Percentiles rank a stretch among this genome's conserved stretches.
These are phyloP conservation scores for Telopea speciosissima DNA, from an alignment of 177 flowering plant species.

Conservation along the genomic window DNA sequence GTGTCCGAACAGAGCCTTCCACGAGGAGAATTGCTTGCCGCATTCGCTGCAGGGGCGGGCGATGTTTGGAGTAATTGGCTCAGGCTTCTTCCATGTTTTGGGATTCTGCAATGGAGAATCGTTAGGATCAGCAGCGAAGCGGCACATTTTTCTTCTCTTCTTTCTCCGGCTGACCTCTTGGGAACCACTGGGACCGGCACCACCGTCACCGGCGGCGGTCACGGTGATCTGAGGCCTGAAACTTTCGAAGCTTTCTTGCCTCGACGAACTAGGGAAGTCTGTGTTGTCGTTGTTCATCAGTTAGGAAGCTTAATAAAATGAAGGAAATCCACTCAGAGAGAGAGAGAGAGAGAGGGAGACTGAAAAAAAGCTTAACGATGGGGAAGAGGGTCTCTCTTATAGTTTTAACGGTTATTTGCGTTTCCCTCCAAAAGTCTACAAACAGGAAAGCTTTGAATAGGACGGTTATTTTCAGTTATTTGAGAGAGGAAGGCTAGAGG, in stretches of 20 bases:
- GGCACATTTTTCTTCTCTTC: constrained; percentile 32
- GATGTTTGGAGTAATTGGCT: constrained; percentile 48
- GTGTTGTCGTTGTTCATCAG: constrained; percentile 3
- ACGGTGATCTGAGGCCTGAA: background rate
- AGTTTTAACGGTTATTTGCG: constrained; percentile 20
- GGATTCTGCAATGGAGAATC: background rate
- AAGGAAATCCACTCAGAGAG: too few species aligned
- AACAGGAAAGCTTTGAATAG: constrained; percentile 3
- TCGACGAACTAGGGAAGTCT: constrained; percentile 6
- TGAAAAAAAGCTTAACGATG: constrained; percentile 11
- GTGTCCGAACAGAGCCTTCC: constrained; percentile 94
- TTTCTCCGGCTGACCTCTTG: constrained; percentile 21
- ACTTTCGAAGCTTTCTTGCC: constrained; percentile 1
- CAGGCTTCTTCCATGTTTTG: constrained; percentile 20
- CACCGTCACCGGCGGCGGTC: too few species aligned
- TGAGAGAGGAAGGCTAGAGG: too few species aligned
- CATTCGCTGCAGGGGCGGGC: constrained; percentile 77
- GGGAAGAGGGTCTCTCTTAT: constrained; percentile 12
- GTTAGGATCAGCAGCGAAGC: background rate
- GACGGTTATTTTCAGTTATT: constrained; percentile 39
- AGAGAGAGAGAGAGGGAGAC: too few species aligned
- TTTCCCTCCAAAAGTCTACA: too few species aligned
- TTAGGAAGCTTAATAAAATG: too few species aligned
- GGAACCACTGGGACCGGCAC: background rate
- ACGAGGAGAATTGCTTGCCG: constrained; percentile 79